Evolutionary conservation across 176 grass and related monocot genomes (phyloP).

Genomic region (Panicum miliaceum): DNA sequence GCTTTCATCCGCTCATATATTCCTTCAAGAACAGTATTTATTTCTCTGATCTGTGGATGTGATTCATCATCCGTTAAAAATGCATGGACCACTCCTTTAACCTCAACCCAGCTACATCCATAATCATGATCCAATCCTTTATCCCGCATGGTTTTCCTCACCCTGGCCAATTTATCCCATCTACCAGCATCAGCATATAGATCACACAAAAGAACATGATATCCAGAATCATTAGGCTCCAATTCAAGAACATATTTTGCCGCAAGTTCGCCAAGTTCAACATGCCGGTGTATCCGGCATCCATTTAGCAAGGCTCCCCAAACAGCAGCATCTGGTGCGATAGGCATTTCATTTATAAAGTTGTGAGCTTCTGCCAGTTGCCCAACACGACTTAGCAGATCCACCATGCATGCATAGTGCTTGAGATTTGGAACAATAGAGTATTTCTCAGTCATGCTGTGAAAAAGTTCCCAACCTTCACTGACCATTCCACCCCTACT

Average conservation of each 20-base stretch:
- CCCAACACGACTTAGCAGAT: constrained; percentile 83
- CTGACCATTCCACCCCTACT: constrained; percentile 81
- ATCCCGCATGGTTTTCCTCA: constrained; percentile 85
- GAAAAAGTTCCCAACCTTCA: constrained; percentile 76
- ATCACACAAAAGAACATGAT: constrained; percentile 84
- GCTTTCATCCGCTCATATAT: constrained; percentile 72
- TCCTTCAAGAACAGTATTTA: constrained; percentile 66
- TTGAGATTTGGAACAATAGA: constrained; percentile 81
- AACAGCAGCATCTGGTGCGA: constrained; percentile 73
- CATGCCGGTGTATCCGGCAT: constrained; percentile 74
- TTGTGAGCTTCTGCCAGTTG: constrained; percentile 68
- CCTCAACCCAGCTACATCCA: constrained; percentile 94
- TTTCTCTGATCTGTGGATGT: constrained; percentile 93
- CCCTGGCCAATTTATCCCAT: constrained; percentile 76
- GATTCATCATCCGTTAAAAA: constrained; percentile 89
- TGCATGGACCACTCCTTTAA: constrained; percentile 85
- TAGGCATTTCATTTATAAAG: constrained; percentile 79
- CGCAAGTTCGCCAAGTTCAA: constrained; percentile 86
- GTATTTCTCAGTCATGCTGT: constrained; percentile 70
- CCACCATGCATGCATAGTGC: constrained; percentile 97
- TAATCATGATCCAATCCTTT: constrained; percentile 71
- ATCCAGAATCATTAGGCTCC: constrained; percentile 71
- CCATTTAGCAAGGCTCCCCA: constrained; percentile 95
- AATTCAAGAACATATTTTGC: constrained; percentile 76
- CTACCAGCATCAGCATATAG: constrained; percentile 79